Base-by-base conservation (phyloP, 371 early-diverging fungal genomes). In the Mucor velutinosus region DNA sequence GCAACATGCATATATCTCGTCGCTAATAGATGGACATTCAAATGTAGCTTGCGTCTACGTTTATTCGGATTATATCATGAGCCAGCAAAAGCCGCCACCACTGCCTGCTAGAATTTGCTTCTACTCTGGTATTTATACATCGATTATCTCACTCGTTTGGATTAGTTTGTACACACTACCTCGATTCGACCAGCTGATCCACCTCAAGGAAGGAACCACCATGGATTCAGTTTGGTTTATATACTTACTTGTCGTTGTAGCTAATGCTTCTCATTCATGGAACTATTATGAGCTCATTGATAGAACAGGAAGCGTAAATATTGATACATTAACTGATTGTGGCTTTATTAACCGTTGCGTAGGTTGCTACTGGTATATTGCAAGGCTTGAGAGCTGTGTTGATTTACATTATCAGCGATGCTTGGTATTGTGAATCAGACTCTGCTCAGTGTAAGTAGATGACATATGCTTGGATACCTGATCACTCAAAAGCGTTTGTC, bases 381-480 rank as follows among this genome's bases (percentile, higher is more conserved):
- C 90, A 91, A 77, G 90, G 90, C 0, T 63, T 93, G 17, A 78
- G 92, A 32, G 92, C 93, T 1, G 88, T 92, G 27, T 62, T 89
- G 41, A 90, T 93, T 4, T 92, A 92, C 78, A 86, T 76, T 11
- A 71, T 92, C 49, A 88, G 89, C 67, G 88, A 90, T 69, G 64
- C 77, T 10, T 81, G 90, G 76, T 93, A 84, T 72, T 93, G 93
- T 76, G 63, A 73, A 8, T 65, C 68, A 39, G 92, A 92, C 58
- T 66, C 74, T 8, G 85, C 83, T 7, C 93, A 93, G 76, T 93
- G 93, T 81, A 71, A 72, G 80, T 80, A 30, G 2, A 23, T 1
- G 23, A 7, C 11, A 45, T 21, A 33, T 58, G 19, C 23, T n/a
- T 10, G 19, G 33, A 27, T 27, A 14, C 49, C 27, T 12, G 10